Conservation (phyloP, 805 yeast species). For the baker's yeast (Saccharomyces cerevisiae) region DNA sequence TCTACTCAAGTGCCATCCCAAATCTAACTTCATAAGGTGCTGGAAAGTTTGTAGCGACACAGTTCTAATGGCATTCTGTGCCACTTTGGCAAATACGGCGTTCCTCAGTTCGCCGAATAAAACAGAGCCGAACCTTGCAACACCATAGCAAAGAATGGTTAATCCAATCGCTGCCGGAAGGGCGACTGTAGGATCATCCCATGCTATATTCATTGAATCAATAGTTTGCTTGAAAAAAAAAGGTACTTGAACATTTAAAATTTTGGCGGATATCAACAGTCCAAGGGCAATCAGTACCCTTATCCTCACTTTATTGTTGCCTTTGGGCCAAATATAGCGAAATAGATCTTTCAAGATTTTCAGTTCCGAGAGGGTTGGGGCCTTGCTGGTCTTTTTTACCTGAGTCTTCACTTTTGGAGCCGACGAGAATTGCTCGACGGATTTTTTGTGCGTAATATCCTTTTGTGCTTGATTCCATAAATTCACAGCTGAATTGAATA, state of each 20-base stretch:
- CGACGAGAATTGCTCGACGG: not conserved
- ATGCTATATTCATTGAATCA: slow-evolving; percentile 88
- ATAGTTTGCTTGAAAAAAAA: slow-evolving; percentile 83
- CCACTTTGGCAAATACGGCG: slow-evolving; percentile 91
- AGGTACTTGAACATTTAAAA: slow-evolving; percentile 91
- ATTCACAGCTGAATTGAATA: not conserved
- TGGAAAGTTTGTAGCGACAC: slow-evolving; percentile 84
- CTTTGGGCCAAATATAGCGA: slow-evolving; percentile 74
- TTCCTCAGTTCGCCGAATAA: slow-evolving; percentile 89
- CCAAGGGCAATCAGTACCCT: slow-evolving; percentile 72
- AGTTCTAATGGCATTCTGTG: slow-evolving; percentile 84
- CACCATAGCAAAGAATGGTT: slow-evolving; percentile 77
- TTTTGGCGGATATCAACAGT: slow-evolving; percentile 68
- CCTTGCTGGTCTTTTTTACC: slow-evolving; percentile 1
- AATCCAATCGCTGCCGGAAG: slow-evolving; percentile 49
- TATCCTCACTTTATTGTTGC: slow-evolving; percentile 53
- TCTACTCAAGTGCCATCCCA: slow-evolving; percentile 79
- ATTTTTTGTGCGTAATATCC: not conserved
- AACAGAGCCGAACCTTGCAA: slow-evolving; percentile 90
- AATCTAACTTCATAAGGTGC: slow-evolving; percentile 75
- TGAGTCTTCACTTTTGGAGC: not conserved
- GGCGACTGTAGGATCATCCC: slow-evolving; percentile 60
- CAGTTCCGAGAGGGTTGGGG: slow-evolving; percentile 33
- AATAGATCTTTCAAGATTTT: slow-evolving; percentile 55
- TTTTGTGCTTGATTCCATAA: not conserved